Conservation (phyloP, 2,329 filamentous ascomycete genomes). For the Aspergillus sergii region DNA sequence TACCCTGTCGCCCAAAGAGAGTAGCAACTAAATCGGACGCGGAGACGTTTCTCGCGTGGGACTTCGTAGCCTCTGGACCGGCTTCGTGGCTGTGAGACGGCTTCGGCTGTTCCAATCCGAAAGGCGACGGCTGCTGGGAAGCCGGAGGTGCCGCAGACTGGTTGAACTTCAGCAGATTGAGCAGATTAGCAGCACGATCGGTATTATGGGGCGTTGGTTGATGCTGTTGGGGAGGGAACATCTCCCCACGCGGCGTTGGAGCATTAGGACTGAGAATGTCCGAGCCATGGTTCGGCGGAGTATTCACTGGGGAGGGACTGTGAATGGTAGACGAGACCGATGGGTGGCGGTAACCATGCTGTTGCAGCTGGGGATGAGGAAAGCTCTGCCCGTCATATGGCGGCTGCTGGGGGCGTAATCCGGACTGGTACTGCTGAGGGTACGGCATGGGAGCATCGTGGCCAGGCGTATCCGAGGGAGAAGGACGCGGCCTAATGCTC, state of each 20-base stretch:
- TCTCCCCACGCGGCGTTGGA: conserved; percentile 46
- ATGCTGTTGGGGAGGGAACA: conserved; percentile 44
- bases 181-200: conserved; percentile 59
- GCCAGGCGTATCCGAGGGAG: conserved; percentile 32
- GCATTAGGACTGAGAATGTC: conserved; percentile 61
- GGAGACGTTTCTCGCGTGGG: conserved; percentile 48
- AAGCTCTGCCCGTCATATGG: conserved; percentile 36
- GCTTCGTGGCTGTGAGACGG: conserved; percentile 32
- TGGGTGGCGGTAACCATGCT: conserved; percentile 55
- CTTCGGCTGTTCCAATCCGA: conserved; percentile 28
- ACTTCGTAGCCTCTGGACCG: conserved; percentile 22
- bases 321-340: conserved; percentile 61
- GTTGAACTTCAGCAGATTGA: conserved; percentile 68
- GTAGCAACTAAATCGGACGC: conserved; percentile 61
- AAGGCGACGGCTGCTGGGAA: conserved; percentile 32
- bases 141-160: conserved; percentile 41
- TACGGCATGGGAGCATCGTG: conserved; percentile 34
- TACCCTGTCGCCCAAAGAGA: conserved; percentile 52
- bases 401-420: conserved; percentile 30
- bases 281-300: conserved; percentile 59
- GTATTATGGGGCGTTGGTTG: conserved; percentile 42
- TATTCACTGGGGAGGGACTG: conserved; percentile 57
- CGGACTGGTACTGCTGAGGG: conserved; percentile 33
- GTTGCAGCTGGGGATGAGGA: conserved; percentile 32
- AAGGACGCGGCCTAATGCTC: conserved; percentile 47